Conservation (phyloP, 345 rosid species). For the Eucalyptus curtisii region DNA sequence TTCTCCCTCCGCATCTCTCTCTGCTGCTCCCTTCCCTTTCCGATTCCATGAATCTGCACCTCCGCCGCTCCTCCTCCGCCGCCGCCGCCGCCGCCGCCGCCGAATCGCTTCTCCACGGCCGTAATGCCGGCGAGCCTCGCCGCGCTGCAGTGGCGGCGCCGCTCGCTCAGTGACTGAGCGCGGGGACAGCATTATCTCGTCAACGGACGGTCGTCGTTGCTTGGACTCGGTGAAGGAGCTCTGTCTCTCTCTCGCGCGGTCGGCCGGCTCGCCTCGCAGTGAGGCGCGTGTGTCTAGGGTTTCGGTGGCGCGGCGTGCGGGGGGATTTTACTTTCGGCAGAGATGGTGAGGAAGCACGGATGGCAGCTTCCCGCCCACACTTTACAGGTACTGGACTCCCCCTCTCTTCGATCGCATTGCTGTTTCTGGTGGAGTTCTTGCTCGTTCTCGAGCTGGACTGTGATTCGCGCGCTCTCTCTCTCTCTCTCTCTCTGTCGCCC, state of each 20-base stretch:
- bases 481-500: background rate
- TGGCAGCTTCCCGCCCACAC: conserved; percentile 98
- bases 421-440: background rate
- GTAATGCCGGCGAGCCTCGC: background rate
- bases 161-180: background rate
- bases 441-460: background rate
- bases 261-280: background rate
- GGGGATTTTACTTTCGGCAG: background rate
- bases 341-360: conserved; percentile 94
- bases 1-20: background rate
- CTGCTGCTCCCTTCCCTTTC: background rate
- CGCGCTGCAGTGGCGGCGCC: background rate
- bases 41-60: background rate
- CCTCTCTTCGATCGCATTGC: background rate
- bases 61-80: background rate
- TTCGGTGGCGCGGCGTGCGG: background rate
- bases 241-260: background rate
- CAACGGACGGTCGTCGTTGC: background rate
- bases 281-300: background rate
- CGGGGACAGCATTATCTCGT: background rate
- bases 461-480: background rate
- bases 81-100: background rate
- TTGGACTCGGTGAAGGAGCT: background rate
- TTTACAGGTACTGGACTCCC: conserved; percentile 43
- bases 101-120: background rate